These are phyloP conservation scores for Aspergillus conjunctus DNA, from an alignment of 495 filamentous ascomycete species.

Conservation along the genomic window DNA sequence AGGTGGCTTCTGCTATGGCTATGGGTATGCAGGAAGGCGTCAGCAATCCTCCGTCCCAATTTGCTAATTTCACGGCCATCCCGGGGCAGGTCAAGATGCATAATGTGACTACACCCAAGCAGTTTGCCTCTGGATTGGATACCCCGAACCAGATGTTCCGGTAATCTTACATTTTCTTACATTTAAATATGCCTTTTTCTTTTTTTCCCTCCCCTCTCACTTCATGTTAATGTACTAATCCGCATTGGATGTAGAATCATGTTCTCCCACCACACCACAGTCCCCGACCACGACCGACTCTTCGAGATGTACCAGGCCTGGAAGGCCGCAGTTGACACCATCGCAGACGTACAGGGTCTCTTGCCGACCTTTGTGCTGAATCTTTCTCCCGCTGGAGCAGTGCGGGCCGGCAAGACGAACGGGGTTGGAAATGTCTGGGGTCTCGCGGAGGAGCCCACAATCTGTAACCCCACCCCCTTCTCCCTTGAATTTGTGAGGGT, in stretches of 20 bases:
- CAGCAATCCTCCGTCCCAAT: slow-evolving; percentile 31
- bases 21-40: slow-evolving; percentile 35
- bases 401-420: slow-evolving; percentile 25
- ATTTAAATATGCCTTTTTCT: background rate
- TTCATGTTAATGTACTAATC: background rate
- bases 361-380: slow-evolving; percentile 35
- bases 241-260: slow-evolving; percentile 23
- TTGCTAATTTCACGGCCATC: slow-evolving; percentile 32
- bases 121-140: slow-evolving; percentile 25
- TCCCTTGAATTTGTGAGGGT: too few species aligned
- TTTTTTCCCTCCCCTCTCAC: background rate
- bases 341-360: slow-evolving; percentile 34
- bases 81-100: slow-evolving; percentile 23
- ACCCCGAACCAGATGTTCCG: slow-evolving; percentile 36
- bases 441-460: slow-evolving; percentile 26
- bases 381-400: slow-evolving; percentile 19
- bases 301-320: slow-evolving; percentile 30
- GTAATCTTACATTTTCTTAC: slow-evolving; percentile 22
- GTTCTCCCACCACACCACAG: slow-evolving; percentile 31
- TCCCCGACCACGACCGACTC: slow-evolving; percentile 26
- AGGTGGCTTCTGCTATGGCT: slow-evolving; percentile 17
- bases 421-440: slow-evolving; percentile 48
- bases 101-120: slow-evolving; percentile 28
- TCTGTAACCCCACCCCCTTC: too few species aligned
- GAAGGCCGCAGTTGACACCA: slow-evolving; percentile 27